Conservation (phyloP, 2,329 filamentous ascomycete species). For the Colletotrichum sublineola region DNA sequence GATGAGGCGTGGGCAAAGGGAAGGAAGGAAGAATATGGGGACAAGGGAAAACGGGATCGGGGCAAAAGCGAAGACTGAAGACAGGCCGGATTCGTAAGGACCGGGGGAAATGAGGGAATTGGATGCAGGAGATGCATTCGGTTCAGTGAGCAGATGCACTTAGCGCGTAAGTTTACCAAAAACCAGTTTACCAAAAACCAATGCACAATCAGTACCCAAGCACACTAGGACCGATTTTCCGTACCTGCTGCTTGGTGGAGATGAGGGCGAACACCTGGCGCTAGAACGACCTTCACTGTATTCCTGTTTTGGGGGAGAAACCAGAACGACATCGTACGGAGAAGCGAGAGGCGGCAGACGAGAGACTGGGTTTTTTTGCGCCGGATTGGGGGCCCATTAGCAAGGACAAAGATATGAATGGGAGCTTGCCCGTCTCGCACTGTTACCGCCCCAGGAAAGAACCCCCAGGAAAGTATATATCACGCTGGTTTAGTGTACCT, state of each 20-base stretch:
- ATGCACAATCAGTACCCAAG: neutral
- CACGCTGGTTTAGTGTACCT: slow-evolving; percentile 18
- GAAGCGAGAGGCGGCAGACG: slow-evolving; percentile 28
- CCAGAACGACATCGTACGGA: slow-evolving; percentile 14
- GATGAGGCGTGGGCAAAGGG: neutral
- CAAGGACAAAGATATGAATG: neutral
- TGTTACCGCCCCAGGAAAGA: slow-evolving; percentile 18
- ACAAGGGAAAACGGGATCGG: neutral
- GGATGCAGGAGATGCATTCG: neutral
- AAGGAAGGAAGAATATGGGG: neutral
- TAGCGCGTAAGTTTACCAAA: neutral
- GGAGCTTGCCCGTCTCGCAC: slow-evolving; percentile 6
- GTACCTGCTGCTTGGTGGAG: slow-evolving; percentile 6
- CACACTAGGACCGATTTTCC: neutral
- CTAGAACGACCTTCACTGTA: neutral
- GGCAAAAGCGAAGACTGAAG: neutral
- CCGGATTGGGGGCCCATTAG: slow-evolving; percentile 8
- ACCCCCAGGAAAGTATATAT: neutral
- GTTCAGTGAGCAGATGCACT: neutral
- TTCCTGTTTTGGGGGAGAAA: neutral
- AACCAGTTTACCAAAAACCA: neutral
- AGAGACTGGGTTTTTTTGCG: slow-evolving; percentile 22
- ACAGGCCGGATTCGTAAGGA: slow-evolving; percentile 22
- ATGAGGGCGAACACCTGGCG: slow-evolving; percentile 4
- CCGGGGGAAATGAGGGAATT: slow-evolving; percentile 28